phyloP scores from a whole-genome alignment of 768 basidiomycete species.

The Mycena chlorophos region DNA sequence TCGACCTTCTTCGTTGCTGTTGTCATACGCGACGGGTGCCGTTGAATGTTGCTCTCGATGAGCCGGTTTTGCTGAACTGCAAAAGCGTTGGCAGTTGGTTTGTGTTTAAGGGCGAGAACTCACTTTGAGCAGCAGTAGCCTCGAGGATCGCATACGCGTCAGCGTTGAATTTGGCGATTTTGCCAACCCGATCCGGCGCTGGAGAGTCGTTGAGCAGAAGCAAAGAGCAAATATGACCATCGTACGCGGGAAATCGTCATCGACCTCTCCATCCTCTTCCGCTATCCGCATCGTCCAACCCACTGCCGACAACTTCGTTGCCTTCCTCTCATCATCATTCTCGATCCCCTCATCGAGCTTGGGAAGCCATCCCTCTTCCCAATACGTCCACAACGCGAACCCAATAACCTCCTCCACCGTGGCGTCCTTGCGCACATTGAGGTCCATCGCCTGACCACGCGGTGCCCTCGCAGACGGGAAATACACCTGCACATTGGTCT shows the following conservation, averaged over 20 bases:
- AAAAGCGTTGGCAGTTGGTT: slow-evolving; percentile 21
- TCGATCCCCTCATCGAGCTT: slow-evolving; percentile 67
- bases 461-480: slow-evolving; percentile 80
- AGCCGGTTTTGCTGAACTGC: slow-evolving; percentile 73
- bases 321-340: slow-evolving; percentile 61
- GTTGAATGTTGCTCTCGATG: slow-evolving; percentile 77
- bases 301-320: slow-evolving; percentile 63
- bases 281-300: slow-evolving; percentile 94
- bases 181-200: slow-evolving; percentile 89
- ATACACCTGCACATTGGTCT: slow-evolving; percentile 70
- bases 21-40: slow-evolving; percentile 73
- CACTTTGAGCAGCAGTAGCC: slow-evolving; percentile 70
- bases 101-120: slow-evolving; percentile 1
- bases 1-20: slow-evolving; percentile 61
- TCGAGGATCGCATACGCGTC: slow-evolving; percentile 88
- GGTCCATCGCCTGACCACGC: slow-evolving; percentile 58
- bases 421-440: slow-evolving; percentile 83
- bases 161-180: slow-evolving; percentile 85
- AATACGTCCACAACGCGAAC: slow-evolving; percentile 88
- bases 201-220: slow-evolving; percentile 8
- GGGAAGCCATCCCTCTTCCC: slow-evolving; percentile 84
- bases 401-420: slow-evolving; percentile 96
- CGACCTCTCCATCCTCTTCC: slow-evolving; percentile 96
- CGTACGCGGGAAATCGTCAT: slow-evolving; percentile 97
- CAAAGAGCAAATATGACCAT: not conserved